A percentile compares a stretch with the other conserved stretches of the same genome.
These are phyloP conservation scores for Trichoderma virens DNA, from an alignment of 495 filamentous ascomycete species.

Conservation along the genomic window DNA sequence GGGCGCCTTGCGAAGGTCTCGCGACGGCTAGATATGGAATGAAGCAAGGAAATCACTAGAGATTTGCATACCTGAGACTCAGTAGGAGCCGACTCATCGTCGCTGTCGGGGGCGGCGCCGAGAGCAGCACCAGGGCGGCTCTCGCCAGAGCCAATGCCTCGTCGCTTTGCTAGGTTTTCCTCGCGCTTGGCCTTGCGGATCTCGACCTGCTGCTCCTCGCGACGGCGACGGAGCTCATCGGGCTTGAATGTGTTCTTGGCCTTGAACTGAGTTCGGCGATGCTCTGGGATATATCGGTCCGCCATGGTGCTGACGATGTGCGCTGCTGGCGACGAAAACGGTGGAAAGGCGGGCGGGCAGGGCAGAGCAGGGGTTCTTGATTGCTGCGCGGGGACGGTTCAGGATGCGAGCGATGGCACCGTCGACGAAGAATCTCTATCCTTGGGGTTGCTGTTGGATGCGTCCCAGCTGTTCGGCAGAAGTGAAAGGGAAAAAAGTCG, in stretches of 20 bases:
- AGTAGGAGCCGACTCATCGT: constrained; percentile 89
- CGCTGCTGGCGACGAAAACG: background rate
- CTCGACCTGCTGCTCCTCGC: constrained; percentile 98
- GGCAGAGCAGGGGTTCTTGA: background rate
- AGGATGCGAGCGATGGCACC: background rate
- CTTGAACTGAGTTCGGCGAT: constrained; percentile 98
- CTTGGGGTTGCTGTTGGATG: background rate
- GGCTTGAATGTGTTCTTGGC: constrained; percentile 97
- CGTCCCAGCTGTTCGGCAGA: background rate
- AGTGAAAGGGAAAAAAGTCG: background rate
- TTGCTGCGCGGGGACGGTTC: constrained; percentile 6
- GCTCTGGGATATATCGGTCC: constrained; percentile 98
- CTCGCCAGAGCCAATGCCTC: constrained; percentile 74
- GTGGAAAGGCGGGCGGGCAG: background rate
- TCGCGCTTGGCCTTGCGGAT: constrained; percentile 97
- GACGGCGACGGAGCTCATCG: constrained; percentile 95
- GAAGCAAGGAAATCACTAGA: constrained; percentile 8
- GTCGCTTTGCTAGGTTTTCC: constrained; percentile 94
- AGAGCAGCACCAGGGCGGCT: constrained; percentile 80
- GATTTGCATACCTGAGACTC: constrained; percentile 81
- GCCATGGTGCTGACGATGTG: constrained; percentile 55
- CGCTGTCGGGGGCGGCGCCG: constrained; percentile 86
- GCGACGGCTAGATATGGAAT: background rate
- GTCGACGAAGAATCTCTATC: background rate
- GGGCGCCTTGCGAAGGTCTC: background rate